Base-by-base conservation (phyloP, 2,329 filamentous ascomycete genomes). In the Talaromyces sp. region DNA sequence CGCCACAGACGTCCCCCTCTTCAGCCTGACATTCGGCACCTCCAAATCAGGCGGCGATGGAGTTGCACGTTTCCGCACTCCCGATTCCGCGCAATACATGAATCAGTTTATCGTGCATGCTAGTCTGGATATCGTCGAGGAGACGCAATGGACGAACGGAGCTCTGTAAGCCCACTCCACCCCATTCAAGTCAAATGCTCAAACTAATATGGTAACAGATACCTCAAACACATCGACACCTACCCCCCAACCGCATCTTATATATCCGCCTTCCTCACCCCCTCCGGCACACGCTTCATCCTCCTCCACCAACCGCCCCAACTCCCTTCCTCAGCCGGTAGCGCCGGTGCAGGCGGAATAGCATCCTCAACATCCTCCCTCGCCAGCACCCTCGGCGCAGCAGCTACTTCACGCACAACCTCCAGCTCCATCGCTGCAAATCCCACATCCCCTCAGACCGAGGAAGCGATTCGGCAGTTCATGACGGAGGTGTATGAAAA, bases 61-160 rank as follows among this genome's bases (percentile, higher is more conserved):
- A 71, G 84, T 93, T 76, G 87, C 94, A 57, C 90, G 91, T 74
- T 98, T 97, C 67, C 90, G 91, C 74, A 97, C 96, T 83, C 87
- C 86, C 65, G 91, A 96, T 69, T 89, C 96, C 73, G 90, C 94
- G 63, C 88, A 92, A 68, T 92, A 96, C 78, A 90, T 97, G 84
- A 97, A 97, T 81, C 95, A 97, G 78, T 98, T 99, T 82, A 92
- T 98, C 75, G 88, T 97, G 37, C 94, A 99, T 81, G 93, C 92
- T 71, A 91, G 91, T 70, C 83, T 99, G 65, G 95, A 99, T 77
- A 92, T 98, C 54, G 91, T 97, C 60, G 95, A 99, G 81, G 95
- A 99, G 79, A 88, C 94, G 35, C 95, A 98, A 81, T 99, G 95
- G 94, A 90, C 88, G 7, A 91, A 84, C 67, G 90, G 91, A 4